phyloP scores from a whole-genome alignment of 805 yeast genomes.

The Zygoascus biomembranicola region DNA sequence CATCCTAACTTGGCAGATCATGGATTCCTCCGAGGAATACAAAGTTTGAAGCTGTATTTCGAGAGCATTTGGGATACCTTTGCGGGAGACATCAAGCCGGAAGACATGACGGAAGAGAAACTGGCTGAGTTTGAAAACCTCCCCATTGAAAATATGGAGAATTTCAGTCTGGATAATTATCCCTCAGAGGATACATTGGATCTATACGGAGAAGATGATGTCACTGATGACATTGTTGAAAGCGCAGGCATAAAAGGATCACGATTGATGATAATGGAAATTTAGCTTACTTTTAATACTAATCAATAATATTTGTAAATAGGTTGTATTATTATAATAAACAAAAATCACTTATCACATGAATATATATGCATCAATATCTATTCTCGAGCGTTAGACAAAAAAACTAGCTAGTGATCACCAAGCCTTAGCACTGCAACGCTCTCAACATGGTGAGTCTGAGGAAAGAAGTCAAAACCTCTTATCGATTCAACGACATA shows the following conservation, averaged over 20 bases:
- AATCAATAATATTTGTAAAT: neutral
- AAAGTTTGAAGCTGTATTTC: constrained; percentile 63
- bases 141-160: constrained; percentile 2
- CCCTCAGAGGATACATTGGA: neutral
- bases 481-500: constrained; percentile 74
- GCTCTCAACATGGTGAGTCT: constrained; percentile 87
- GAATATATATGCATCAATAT: too few species aligned
- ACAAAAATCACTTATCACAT: too few species aligned
- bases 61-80: constrained; percentile 15
- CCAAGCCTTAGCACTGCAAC: constrained; percentile 54
- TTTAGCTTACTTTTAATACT: neutral
- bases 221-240: neutral
- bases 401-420: neutral
- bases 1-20: constrained; percentile 56
- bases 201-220: neutral
- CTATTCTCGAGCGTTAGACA: neutral
- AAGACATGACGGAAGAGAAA: neutral
- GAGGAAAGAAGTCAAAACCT: constrained; percentile 96
- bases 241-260: neutral
- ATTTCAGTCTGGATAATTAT: neutral
- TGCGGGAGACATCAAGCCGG: constrained; percentile 5
- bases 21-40: constrained; percentile 81
- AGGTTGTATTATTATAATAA: neutral
- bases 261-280: neutral
- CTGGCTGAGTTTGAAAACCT: constrained; percentile 1